A percentile compares a stretch with the other conserved stretches of the same genome.
Conservation (phyloP, 2,329 filamentous ascomycete genomes). For the Pyricularia sp. region DNA sequence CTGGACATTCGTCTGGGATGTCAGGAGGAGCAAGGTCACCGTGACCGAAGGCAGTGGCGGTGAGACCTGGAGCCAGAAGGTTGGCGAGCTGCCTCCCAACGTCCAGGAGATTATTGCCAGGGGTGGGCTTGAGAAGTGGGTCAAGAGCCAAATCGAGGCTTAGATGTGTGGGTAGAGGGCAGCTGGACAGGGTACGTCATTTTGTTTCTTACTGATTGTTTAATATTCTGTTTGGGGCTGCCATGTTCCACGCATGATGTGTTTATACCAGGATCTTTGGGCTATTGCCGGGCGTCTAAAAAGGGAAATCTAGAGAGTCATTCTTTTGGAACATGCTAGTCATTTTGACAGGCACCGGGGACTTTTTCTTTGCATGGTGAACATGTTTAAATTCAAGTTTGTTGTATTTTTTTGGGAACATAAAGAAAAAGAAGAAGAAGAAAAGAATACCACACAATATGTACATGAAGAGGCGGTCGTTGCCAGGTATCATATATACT, state of each 20-base stretch:
- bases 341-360: background rate
- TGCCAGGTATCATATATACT: background rate
- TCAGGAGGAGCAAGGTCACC: constrained; percentile 58
- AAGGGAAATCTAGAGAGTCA: background rate
- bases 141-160: constrained; percentile 59
- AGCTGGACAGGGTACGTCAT: background rate
- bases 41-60: constrained; percentile 58
- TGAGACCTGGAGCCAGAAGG: constrained; percentile 65
- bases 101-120: constrained; percentile 77
- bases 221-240: background rate
- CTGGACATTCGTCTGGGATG: constrained; percentile 78
- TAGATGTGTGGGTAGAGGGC: background rate
- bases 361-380: background rate
- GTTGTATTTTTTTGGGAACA: background rate
- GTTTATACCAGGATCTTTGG: background rate
- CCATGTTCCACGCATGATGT: background rate
- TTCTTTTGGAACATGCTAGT: background rate
- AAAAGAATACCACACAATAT: background rate
- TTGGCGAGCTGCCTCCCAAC: constrained; percentile 45
- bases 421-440: no score
- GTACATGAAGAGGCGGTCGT: background rate
- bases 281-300: background rate
- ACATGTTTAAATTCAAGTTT: background rate
- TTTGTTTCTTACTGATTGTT: background rate
- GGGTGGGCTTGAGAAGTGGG: constrained; percentile 76